Evolutionary conservation across 148 eudicot genomes (phyloP), one percentile per base, ranked within the genome.

Genomic region (Spergularia bocconei): DNA sequence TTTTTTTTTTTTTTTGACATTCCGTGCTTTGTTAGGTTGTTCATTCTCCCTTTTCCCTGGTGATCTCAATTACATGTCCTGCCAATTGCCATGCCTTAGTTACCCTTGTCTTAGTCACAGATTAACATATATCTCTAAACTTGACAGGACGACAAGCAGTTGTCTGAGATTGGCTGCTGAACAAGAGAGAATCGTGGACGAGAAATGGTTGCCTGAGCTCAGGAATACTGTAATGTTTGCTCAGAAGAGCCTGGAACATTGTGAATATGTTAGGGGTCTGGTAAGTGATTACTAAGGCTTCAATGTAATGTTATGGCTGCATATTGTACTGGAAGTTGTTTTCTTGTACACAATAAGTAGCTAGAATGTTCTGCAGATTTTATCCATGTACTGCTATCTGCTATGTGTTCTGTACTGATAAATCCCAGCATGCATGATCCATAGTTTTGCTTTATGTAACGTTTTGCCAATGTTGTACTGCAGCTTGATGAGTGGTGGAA

Each of bases 401-500:
- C 33, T 67, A 41, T 67, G 16, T 44, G 29, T 29, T 44, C 33
- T 29, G 41, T 52, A 21, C 60, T 29, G 36, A 29, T 29, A 4
- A 29, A 29, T 29, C 36, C 2, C 2, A 29, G 36, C 3, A 29
- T 29, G 36, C 44, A 54, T 69, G 52, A 11, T 67, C 48, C 11
- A 41, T 33, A 68, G 2, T 5, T 56, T 71, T 56, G 51, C 51
- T 71, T 20, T 17, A 13, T 9, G 8, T 75, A 10, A 56, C 2
- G 39, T 52, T 14, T 33, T 58, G 36, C 41, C 51, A 54, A 76
- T 77, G 61, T 73, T 80, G 58, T 17, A 36, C 51, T 82, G 78
- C 89, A 96, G 99, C 94, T 96, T 57, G 99, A 89, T 79, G 99
- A 96, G 79, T 96, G 99, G 99, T 96, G 99, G 99, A 98, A 96